Evolutionary conservation across 306 rosid genomes (phyloP).

Genomic region (Astragalus glycyphyllos): DNA sequence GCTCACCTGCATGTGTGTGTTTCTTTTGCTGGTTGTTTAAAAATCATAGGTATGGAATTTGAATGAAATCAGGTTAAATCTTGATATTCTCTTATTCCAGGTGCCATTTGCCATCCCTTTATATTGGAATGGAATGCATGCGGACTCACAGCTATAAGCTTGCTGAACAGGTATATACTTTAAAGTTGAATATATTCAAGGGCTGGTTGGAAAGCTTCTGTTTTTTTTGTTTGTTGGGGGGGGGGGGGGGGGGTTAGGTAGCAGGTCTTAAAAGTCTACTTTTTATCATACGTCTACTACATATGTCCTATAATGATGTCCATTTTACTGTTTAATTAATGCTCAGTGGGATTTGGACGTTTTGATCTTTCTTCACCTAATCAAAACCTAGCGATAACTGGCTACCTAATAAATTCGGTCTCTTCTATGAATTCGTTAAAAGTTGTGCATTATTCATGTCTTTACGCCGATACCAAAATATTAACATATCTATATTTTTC

Average conservation of each 20-base stretch:
- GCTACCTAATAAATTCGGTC: slow-evolving; percentile 9
- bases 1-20: slow-evolving; percentile 24
- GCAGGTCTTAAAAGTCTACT: slow-evolving; percentile 22
- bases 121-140: slow-evolving; percentile 99
- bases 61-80: slow-evolving; percentile 58
- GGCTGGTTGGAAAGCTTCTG: neutral
- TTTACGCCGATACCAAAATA: slow-evolving; percentile 23
- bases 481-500: slow-evolving; percentile 43
- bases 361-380: neutral
- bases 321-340: slow-evolving; percentile 9
- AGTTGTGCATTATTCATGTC: neutral
- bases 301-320: neutral
- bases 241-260: neutral
- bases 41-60: slow-evolving; percentile 12
- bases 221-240: neutral
- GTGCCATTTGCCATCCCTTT: slow-evolving; percentile 96
- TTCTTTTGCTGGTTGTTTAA: slow-evolving; percentile 4
- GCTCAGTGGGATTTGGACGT: slow-evolving; percentile 11
- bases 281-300: neutral
- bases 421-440: slow-evolving; percentile 7
- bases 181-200: slow-evolving; percentile 15
- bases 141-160: slow-evolving; percentile 97
- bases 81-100: slow-evolving; percentile 84
- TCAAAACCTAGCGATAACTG: slow-evolving; percentile 19
- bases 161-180: slow-evolving; percentile 82